These are phyloP conservation scores for Schizonepeta tenuifolia DNA, from an alignment of 257 asterid species.

Conservation along the genomic window DNA sequence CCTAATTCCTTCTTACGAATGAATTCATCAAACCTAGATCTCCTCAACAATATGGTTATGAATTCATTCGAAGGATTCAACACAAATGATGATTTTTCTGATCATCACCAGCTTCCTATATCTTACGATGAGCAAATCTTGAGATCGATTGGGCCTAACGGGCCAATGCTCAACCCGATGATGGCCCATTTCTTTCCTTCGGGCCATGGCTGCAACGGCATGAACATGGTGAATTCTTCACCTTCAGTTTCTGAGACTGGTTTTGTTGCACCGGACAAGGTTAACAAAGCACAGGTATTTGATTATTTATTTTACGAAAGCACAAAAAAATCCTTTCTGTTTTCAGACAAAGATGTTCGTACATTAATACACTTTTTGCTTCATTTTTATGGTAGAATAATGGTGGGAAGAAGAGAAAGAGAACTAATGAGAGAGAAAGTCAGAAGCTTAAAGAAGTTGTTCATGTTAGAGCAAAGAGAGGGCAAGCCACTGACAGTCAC, in stretches of 20 bases:
- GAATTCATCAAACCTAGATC: conserved; percentile 43
- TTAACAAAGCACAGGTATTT: conserved; percentile 24
- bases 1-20: conserved; percentile 34
- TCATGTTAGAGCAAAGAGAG: conserved; percentile 99
- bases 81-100: conserved; percentile 41
- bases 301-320: not conserved
- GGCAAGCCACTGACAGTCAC: conserved; percentile 97
- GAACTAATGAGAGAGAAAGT: conserved; percentile 46
- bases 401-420: conserved; percentile 74
- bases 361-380: not conserved
- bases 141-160: conserved; percentile 31
- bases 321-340: not conserved
- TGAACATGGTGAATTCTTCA: conserved; percentile 39
- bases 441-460: conserved; percentile 83
- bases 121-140: conserved; percentile 42
- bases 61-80: conserved; percentile 43
- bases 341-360: not conserved
- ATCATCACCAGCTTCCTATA: conserved; percentile 40
- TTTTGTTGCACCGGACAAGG: conserved; percentile 40
- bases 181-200: conserved; percentile 49
- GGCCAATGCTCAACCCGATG: conserved; percentile 38
- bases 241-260: conserved; percentile 39
- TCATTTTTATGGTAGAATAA: conserved; percentile 39
- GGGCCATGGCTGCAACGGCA: conserved; percentile 33
- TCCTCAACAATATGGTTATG: conserved; percentile 43